Evolutionary conservation across 331 rosid species (phyloP).

Genomic region (Acacia pycnantha): DNA sequence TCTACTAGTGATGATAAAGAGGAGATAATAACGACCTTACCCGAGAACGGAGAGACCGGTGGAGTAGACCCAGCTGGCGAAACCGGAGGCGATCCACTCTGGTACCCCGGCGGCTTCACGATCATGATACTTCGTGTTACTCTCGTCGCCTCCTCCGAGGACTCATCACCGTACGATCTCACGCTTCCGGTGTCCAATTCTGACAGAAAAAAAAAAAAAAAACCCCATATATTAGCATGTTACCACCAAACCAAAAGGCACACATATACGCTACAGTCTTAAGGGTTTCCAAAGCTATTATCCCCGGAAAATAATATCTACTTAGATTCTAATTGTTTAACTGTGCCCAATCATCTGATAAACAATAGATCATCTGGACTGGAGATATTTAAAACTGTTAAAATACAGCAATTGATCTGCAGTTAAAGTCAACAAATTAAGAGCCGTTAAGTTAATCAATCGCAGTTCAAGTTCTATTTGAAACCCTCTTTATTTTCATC

Average conservation of each 20-base stretch:
- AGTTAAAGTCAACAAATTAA: not conserved
- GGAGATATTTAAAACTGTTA: not conserved
- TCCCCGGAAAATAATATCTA: not conserved
- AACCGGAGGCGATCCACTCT: slow-evolving; percentile 58
- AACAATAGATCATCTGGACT: not conserved
- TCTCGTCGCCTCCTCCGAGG: slow-evolving; percentile 48
- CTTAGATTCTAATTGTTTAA: not conserved
- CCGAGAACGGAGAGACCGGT: slow-evolving; percentile 41
- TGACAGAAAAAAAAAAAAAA: slow-evolving; percentile 41
- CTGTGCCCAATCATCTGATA: not conserved
- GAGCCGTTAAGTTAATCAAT: not conserved
- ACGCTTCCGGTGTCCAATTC: slow-evolving; percentile 47
- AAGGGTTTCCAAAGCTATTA: not conserved
- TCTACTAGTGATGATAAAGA: not conserved
- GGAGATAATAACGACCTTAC: slow-evolving; percentile 21
- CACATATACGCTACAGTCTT: not conserved
- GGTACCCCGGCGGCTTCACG: slow-evolving; percentile 69
- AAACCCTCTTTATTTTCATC: not conserved
- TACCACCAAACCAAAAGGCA: not conserved
- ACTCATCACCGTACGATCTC: slow-evolving; percentile 55
- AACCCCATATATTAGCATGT: not conserved
- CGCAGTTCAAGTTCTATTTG: not conserved
- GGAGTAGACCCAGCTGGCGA: slow-evolving; percentile 41
- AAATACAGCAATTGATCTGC: not conserved
- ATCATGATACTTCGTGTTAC: slow-evolving; percentile 95